phyloP scores from a whole-genome alignment of 257 asterid species.

The Solanum lycopersicoides region DNA sequence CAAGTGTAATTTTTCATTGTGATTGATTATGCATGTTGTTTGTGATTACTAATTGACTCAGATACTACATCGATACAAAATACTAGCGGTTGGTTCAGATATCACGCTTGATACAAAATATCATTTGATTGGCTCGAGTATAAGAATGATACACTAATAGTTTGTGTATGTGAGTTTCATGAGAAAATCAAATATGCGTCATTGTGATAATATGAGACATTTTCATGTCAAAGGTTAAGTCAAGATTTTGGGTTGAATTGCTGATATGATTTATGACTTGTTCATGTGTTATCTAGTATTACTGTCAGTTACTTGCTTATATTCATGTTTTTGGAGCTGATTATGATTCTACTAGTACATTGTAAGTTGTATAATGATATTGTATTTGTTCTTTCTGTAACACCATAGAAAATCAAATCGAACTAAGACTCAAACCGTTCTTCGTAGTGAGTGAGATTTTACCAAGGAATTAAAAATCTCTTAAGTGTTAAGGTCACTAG shows the following conservation, averaged over 20 bases:
- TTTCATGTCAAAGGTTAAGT: not conserved
- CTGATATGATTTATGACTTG: not conserved
- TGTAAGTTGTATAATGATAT: no score
- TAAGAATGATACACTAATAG: no score
- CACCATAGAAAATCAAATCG: no score
- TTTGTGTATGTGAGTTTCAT: not conserved
- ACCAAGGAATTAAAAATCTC: no score
- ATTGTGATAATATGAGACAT: not conserved
- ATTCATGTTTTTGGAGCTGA: not conserved
- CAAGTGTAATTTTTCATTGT: no score
- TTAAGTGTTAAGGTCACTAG: no score
- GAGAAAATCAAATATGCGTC: not conserved
- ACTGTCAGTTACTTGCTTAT: not conserved
- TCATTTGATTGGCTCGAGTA: not conserved
- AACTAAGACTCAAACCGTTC: no score
- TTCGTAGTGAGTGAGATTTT: no score
- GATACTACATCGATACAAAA: not conserved
- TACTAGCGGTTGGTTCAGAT: not conserved
- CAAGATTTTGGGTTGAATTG: not conserved
- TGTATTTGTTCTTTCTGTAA: no score
- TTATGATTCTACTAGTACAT: no score
- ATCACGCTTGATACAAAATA: not conserved
- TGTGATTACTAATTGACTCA: not conserved
- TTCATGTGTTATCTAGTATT: no score
- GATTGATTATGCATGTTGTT: not conserved